Evolutionary conservation across 257 asterid genomes (phyloP), one percentile per base, ranked within the genome.

Genomic region (Pogostemon cablin): DNA sequence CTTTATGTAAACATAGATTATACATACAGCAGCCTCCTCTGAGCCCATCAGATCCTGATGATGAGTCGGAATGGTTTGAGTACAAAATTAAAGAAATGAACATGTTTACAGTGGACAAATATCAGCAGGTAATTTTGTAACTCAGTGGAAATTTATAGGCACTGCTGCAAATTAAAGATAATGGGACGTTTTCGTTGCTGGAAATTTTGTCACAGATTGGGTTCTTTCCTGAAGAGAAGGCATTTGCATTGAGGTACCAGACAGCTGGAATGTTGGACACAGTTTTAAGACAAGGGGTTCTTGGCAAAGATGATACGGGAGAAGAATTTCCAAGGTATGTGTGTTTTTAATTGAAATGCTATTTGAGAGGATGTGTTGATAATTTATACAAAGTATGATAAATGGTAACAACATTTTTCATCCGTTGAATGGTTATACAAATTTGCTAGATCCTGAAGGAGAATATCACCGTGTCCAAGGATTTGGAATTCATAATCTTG

Each of bases 211-310:
- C 80, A 65, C 97, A 93, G 97, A 89, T 93, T 69, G 96, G 96
- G 44, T 87, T 89, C 78, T 91, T 93, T 82, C 89, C 91, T 1
- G 52, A 86, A 72, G 91, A 91, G 81, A 91, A 88, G 86, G 99
- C 97, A 70, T 93, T 83, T 83, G 92, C 99, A 53, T 75, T 91
- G 88, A 85, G 99, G 69, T 93, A 93, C 79, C 99, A 87, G 79
- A 89, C 95, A 38, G 97, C 99, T 75, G 96, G 99, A 63, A 93
- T 93, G 99, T 81, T 93, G 78, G 99, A 93, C 67, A 93, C 91
- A 5, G 96, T 87, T 74, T 82, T 93, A 69, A 85, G 99, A 81
- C 96, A 91, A 68, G 97, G 97, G 77, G 97, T 93, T 77, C 83
- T 93, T 34, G 99, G 99, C 72, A 97, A 93, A 87, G 96, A 91